Evolutionary conservation across 2,329 filamentous ascomycete genomes (phyloP).

Genomic region (Nemania diffusa): DNA sequence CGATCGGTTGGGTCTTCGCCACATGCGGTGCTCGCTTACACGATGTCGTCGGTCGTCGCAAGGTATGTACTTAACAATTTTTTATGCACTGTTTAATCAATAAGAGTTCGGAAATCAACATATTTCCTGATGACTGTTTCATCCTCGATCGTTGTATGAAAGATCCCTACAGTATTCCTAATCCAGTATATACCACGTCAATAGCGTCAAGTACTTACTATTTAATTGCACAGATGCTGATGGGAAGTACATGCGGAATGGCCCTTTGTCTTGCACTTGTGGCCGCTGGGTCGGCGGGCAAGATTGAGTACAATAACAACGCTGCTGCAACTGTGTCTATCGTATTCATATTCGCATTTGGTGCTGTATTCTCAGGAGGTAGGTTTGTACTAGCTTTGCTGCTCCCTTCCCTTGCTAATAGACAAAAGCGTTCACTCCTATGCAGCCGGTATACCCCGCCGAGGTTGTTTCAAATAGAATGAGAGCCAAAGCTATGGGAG

Average conservation of each 20-base stretch:
- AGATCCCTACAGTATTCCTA: too few relatives aligned
- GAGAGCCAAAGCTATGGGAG: conserved; percentile 53
- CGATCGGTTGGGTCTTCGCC: conserved; percentile 53
- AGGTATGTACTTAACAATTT: conserved; percentile 28
- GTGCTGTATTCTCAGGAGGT: conserved; percentile 49
- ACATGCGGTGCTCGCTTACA: conserved; percentile 53
- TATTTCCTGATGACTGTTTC: neutral
- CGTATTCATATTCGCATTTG: conserved; percentile 54
- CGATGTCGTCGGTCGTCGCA: conserved; percentile 54
- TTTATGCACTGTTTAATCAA: neutral
- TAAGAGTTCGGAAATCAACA: neutral
- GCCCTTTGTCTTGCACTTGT: conserved; percentile 52
- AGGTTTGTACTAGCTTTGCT: neutral
- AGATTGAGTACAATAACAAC: conserved; percentile 50
- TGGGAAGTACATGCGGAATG: conserved; percentile 52
- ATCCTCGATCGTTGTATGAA: neutral
- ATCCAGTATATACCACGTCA: too few relatives aligned
- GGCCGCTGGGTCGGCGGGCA: conserved; percentile 51
- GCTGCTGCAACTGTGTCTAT: conserved; percentile 51
- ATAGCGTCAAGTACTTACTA: conserved; percentile 10
- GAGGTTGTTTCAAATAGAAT: conserved; percentile 54
- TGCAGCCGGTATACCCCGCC: conserved; percentile 53
- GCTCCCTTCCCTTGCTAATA: conserved; percentile 1
- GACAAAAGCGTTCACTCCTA: conserved; percentile 50
- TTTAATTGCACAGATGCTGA: conserved; percentile 44